Evolutionary conservation across 257 asterid species (phyloP).

Genomic region (Solanum raphanifolium): DNA sequence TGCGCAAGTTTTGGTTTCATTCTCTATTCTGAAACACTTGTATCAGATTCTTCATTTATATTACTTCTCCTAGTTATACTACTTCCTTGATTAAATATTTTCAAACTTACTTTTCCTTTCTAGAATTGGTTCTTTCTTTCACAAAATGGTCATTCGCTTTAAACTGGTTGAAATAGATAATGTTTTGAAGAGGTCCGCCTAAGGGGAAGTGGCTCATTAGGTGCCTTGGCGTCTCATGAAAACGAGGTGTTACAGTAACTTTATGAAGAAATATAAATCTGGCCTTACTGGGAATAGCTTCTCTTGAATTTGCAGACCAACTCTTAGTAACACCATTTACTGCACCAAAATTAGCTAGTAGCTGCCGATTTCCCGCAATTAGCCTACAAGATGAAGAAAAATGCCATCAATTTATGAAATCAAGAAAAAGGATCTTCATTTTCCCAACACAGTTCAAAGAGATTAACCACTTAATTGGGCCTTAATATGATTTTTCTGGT

Average conservation of each 20-base stretch:
- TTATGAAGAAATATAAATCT: constrained; percentile 6
- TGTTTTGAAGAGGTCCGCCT: neutral
- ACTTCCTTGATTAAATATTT: neutral
- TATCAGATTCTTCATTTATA: neutral
- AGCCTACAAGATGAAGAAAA: constrained; percentile 33
- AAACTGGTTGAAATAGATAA: neutral
- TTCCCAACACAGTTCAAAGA: neutral
- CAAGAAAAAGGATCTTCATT: neutral
- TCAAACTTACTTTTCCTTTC: neutral
- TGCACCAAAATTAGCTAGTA: constrained; percentile 9
- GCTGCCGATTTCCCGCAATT: constrained; percentile 25
- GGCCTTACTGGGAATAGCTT: constrained; percentile 38
- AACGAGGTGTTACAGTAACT: neutral
- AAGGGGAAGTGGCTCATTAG: neutral
- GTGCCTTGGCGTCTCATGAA: neutral
- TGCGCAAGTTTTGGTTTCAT: neutral
- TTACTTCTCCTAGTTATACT: neutral
- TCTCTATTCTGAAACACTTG: neutral
- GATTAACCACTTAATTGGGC: neutral
- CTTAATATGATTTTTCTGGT: neutral
- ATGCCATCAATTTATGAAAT: constrained; percentile 2
- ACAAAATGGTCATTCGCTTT: neutral
- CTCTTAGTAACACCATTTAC: constrained; percentile 28
- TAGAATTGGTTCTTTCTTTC: neutral
- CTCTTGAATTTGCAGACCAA: constrained; percentile 21